Base-by-base conservation (phyloP, 2,329 filamentous ascomycete species). In the Graphiopsis chlorocephala region DNA sequence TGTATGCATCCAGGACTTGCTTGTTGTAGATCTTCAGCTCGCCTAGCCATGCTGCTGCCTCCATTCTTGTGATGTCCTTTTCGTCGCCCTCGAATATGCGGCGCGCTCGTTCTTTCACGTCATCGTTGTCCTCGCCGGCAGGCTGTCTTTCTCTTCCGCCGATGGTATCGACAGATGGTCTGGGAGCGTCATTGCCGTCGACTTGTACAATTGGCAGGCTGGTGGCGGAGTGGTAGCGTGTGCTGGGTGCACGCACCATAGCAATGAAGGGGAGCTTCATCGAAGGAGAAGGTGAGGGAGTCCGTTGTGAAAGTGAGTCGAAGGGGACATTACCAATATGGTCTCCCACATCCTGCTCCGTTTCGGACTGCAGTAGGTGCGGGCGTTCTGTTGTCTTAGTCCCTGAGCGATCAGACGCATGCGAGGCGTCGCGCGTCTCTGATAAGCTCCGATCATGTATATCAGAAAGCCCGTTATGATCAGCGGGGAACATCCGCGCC, bases 11-110 rank as follows among this genome's bases (percentile, higher is more conserved):
- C 57, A 88, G 79, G n/a, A 85, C 80, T 64, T 79, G 79, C 48
- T 79, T 79, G 70, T 85, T 85, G 50, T 83, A 79, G 8, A 81
- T 76, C 15, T 83, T 84, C 28, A 80, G 76, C 69, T 95, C 92
- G 70, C 95, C 95, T 78, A 97, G 88, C 88, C 92, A 96, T 29
- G 92, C 86, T 28, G 93, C 93, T 17, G 93, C 92, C 74, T 90
- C 89, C 33, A 90, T 87, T 73, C 92, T 93, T 47, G 85, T 84
- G 25, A 95, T 88, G 66, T 93, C 90, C 60, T 92, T 88, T 73
- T 97, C 93, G 66, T 89, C 87, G 45, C 93, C 93, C 64, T 94
- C 89, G 74, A 87, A 98, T 47, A 99, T 92, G 73, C 88, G 89
- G 70, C 88, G 85, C 0, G 94, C 95, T 74, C 90, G 91, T 69